Conservation (phyloP, 192 early-diverging fungal species). For the Radiomyces spectabilis region DNA sequence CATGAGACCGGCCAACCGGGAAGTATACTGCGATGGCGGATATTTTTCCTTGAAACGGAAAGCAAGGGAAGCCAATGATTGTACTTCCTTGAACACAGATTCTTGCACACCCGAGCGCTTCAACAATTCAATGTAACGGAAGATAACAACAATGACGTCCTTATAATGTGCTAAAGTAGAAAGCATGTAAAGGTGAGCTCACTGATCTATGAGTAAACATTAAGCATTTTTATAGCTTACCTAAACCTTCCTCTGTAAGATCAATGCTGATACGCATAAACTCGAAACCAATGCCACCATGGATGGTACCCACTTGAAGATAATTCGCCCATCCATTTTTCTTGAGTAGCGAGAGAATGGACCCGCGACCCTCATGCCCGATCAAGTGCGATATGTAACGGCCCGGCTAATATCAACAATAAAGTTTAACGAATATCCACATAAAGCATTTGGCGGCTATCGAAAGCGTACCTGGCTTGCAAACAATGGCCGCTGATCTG, state of each 20-base stretch:
- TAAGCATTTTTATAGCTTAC: conserved; percentile 12
- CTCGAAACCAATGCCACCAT: conserved; percentile 63
- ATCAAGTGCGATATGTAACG: conserved; percentile 82
- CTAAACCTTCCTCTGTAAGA: conserved; percentile 77
- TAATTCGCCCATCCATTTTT: conserved; percentile 85
- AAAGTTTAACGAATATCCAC: neutral
- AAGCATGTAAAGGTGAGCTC: conserved; percentile 6
- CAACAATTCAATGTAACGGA: conserved; percentile 87
- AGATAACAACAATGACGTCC: conserved; percentile 74
- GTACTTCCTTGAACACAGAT: conserved; percentile 80
- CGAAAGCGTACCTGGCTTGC: conserved; percentile 35
- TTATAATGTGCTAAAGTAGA: conserved; percentile 48
- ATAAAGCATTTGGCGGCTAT: neutral
- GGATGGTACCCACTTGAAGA: conserved; percentile 55
- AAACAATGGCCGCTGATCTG: conserved; percentile 60
- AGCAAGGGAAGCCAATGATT: conserved; percentile 37
- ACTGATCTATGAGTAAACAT: neutral
- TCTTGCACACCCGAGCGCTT: conserved; percentile 59
- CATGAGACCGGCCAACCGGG: conserved; percentile 66
- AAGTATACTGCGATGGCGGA: conserved; percentile 56
- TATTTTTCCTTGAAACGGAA: conserved; percentile 77
- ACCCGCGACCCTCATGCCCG: conserved; percentile 88
- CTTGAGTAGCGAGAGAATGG: conserved; percentile 78
- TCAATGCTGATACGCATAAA: conserved; percentile 80
- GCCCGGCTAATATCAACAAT: conserved; percentile 41